Evolutionary conservation across 345 rosid species (phyloP).

Genomic region (Psidium guajava): DNA sequence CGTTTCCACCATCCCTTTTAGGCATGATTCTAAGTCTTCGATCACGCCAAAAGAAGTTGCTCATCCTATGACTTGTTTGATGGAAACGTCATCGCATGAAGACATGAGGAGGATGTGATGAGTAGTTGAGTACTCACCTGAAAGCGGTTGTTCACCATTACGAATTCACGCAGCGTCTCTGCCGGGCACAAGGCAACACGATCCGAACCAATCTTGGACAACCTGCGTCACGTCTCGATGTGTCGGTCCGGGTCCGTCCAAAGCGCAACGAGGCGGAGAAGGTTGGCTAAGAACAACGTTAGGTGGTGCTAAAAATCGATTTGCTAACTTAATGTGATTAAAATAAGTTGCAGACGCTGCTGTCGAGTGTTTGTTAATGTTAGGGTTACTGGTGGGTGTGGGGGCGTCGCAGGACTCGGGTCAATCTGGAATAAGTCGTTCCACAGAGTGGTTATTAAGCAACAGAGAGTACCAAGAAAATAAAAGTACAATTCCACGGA

Average conservation of each 20-base stretch:
- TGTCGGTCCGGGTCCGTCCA: not conserved
- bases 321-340: not conserved
- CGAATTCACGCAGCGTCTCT: not conserved
- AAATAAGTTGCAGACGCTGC: not conserved
- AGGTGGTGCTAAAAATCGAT: not conserved
- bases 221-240: not conserved
- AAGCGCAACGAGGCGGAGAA: not conserved
- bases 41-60: not conserved
- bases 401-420: not conserved
- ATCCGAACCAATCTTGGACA: not conserved
- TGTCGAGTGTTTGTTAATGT: not conserved
- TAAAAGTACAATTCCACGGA: too few relatives aligned
- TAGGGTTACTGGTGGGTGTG: not conserved
- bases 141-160: not conserved
- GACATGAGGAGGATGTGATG: not conserved
- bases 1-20: not conserved
- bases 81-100: not conserved
- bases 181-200: accelerated
- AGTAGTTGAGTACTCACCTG: not conserved
- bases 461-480: not conserved
- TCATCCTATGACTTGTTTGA: not conserved
- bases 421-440: not conserved
- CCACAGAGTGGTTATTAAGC: not conserved
- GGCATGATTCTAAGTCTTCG: not conserved
- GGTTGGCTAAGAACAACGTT: not conserved